Evolutionary conservation across 2,329 filamentous ascomycete species (phyloP).

Genomic region (Hypoxylon sp.): DNA sequence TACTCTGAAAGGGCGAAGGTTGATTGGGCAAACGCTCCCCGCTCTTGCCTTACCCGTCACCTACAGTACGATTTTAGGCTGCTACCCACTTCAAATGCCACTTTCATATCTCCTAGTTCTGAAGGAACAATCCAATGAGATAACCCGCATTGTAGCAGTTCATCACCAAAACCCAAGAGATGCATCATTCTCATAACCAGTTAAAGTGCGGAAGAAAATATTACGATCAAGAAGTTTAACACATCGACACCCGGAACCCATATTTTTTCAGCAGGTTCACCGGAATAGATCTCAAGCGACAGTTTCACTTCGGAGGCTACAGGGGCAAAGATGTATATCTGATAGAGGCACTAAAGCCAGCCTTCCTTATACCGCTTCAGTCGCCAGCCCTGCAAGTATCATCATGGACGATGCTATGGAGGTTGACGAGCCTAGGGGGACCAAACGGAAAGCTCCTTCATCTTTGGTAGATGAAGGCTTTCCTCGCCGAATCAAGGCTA

Average conservation of each 20-base stretch:
- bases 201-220: background rate
- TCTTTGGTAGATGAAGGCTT: constrained; percentile 52
- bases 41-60: constrained; percentile 26
- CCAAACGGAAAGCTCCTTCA: constrained; percentile 66
- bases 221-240: background rate
- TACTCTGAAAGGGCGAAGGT: background rate
- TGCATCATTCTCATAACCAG: constrained; percentile 2
- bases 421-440: constrained; percentile 60
- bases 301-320: background rate
- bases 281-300: constrained; percentile 2
- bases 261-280: constrained; percentile 5
- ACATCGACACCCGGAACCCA: background rate
- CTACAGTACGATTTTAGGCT: constrained; percentile 20
- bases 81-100: constrained; percentile 14
- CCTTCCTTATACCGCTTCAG: constrained; percentile 10
- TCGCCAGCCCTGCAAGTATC: constrained; percentile 9
- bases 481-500: constrained; percentile 65
- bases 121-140: constrained; percentile 18
- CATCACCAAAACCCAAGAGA: background rate
- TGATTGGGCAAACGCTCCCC: constrained; percentile 27
- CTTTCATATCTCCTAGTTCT: constrained; percentile 6
- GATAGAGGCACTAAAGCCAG: constrained; percentile 7
- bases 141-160: constrained; percentile 5
- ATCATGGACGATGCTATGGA: constrained; percentile 61
- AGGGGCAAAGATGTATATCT: constrained; percentile 17